phyloP scores from a whole-genome alignment of 2,329 filamentous ascomycete genomes.

The Alternaria ventricosa region DNA sequence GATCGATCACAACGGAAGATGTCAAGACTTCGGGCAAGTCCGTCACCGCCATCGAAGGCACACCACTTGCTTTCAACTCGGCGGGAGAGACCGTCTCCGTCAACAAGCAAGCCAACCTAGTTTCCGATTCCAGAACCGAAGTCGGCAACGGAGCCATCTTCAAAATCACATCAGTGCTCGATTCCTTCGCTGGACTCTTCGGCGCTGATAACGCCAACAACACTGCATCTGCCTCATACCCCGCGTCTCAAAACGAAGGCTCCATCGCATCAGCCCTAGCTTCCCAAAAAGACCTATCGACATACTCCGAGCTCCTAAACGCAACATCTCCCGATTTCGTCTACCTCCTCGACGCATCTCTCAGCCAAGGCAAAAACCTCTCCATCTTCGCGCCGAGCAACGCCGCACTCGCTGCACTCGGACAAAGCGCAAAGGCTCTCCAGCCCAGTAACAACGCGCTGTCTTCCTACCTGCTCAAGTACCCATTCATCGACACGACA shows the following conservation, averaged over 20 bases:
- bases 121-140: not conserved
- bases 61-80: not conserved
- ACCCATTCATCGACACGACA: not conserved
- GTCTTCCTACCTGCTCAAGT: not conserved
- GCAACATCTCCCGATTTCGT: not conserved
- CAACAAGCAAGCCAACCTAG: slow-evolving; percentile 1
- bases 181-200: not conserved
- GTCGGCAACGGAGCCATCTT: slow-evolving; percentile 1
- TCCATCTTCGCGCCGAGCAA: not conserved
- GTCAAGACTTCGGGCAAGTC: not conserved
- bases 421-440: not conserved
- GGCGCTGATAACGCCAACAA: not conserved
- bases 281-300: not conserved
- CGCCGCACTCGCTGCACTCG: not conserved
- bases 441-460: not conserved
- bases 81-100: not conserved
- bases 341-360: not conserved
- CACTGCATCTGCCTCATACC: not conserved
- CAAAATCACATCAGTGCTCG: not conserved
- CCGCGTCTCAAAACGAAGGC: not conserved
- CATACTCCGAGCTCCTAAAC: not conserved
- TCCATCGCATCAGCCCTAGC: not conserved
- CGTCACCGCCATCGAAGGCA: not conserved
- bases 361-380: not conserved
- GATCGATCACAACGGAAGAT: not conserved